These are phyloP conservation scores for Lactifluus hygrophoroides DNA, from an alignment of 768 basidiomycete species.

Conservation along the genomic window DNA sequence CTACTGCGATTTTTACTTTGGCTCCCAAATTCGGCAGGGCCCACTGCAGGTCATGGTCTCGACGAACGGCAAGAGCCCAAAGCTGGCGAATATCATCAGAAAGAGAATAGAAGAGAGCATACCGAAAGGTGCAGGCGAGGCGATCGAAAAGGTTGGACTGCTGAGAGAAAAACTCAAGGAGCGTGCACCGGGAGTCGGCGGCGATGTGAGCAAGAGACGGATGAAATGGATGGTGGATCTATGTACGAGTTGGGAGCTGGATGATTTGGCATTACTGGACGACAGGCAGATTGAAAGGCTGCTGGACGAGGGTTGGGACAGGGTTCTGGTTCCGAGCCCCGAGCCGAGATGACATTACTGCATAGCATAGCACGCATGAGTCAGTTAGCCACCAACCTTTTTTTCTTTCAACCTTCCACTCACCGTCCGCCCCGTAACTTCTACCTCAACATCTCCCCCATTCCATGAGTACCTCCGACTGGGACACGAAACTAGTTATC, in stretches of 20 bases:
- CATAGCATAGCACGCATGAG: constrained; percentile 22
- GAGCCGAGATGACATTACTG: constrained; percentile 16
- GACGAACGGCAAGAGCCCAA: constrained; percentile 88
- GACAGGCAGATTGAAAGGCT: constrained; percentile 54
- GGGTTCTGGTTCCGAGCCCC: constrained; percentile 39
- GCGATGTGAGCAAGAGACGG: constrained; percentile 61
- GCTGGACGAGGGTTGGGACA: constrained; percentile 84
- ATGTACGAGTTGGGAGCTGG: constrained; percentile 80
- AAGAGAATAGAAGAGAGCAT: constrained; percentile 58
- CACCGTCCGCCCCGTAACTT: no score
- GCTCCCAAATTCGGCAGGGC: constrained; percentile 82
- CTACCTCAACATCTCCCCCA: neutral
- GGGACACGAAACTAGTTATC: constrained; percentile 68
- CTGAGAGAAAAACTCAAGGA: constrained; percentile 66
- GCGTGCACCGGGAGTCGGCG: constrained; percentile 77
- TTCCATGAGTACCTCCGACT: constrained; percentile 38
- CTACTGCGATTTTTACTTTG: constrained; percentile 97
- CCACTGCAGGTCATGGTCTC: constrained; percentile 94
- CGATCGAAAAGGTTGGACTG: constrained; percentile 71
- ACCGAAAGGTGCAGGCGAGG: constrained; percentile 62
- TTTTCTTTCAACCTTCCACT: constrained; percentile 6
- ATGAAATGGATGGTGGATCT: constrained; percentile 91
- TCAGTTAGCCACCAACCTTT: neutral
- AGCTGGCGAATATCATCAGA: constrained; percentile 79
- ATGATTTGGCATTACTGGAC: constrained; percentile 66